Base-by-base conservation (phyloP, 164 flowering plant genomes). In the Cinnamomum chago region DNA sequence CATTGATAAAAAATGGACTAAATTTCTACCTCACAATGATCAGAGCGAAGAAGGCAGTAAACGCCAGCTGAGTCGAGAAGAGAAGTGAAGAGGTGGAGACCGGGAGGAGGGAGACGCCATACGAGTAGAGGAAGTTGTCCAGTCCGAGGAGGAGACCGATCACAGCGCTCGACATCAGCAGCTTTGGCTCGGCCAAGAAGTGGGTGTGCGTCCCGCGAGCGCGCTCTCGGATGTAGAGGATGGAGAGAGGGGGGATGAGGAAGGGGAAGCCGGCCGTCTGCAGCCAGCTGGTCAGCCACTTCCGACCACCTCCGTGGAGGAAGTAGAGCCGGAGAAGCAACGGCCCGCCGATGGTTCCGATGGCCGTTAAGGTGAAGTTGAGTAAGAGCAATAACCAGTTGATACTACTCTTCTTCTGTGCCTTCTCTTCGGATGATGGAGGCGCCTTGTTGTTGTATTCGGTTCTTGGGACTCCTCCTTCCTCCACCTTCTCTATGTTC, bases 61-160 rank as follows among this genome's bases (percentile, higher is more conserved):
- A 77, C 24, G 67, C 68, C 17, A 77, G 76, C 67, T 77, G 79
- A n/a, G 81, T 79, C 14, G 78, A 67, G 18, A 79, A 35, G 67
- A 79, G 81, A 22, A 79, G 73, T 5, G 81, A 71, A 22, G 80
- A 78, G 4, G 77, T 78, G 23, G 80, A 78, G 58, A 78, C 76
- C 20, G 80, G 80, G n/a, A 78, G 78, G 81, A 23, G 68, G 7
- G 81, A 67, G 10, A 72, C 7, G 18, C 81, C 78, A 4, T 22
- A 24, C 5, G 81, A 71, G 65, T 75, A 79, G 76, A 79, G 35
- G 69, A 71, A 79, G 65, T 72, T 75, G 65, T 75, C 78, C 0
- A 75, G 72, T 6, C 81, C 81, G 9, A 69, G 18, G 66, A 79
- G 24, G 52, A 79, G 50, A 65, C 81, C 78, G 9, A 79, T 67